Evolutionary conservation across 768 basidiomycete species (phyloP).

Genomic region (Suillus decipiens): DNA sequence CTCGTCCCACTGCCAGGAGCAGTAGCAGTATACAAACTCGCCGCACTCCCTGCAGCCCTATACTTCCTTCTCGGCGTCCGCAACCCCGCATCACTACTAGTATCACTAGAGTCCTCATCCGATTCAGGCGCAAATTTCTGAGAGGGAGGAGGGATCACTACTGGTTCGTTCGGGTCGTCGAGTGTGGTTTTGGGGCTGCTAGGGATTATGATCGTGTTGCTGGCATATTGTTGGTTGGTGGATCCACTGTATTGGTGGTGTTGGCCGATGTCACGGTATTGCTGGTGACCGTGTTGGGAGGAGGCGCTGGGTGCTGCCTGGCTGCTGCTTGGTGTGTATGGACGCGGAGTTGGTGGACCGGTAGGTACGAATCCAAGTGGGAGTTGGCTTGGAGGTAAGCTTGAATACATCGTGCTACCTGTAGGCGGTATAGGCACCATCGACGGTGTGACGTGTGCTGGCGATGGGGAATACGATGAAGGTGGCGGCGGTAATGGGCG

Average conservation of each 20-base stretch:
- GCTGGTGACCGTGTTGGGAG: conserved; percentile 9
- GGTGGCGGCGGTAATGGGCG: conserved; percentile 35
- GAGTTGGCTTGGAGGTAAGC: conserved; percentile 26
- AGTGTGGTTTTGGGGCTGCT: neutral
- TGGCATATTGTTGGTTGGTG: neutral
- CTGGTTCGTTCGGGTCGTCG: conserved; percentile 16
- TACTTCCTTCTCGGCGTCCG: conserved; percentile 31
- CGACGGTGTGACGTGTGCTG: conserved; percentile 7
- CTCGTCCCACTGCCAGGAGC: conserved; percentile 11
- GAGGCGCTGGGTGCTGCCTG: conserved; percentile 34
- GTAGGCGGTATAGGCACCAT: conserved; percentile 12
- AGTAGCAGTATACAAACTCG: conserved; percentile 18
- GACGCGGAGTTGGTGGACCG: conserved; percentile 22
- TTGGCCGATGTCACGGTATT: neutral
- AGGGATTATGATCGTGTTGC: conserved; percentile 5
- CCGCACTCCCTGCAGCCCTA: conserved; percentile 18
- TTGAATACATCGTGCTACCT: conserved; percentile 25
- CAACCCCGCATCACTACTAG: conserved; percentile 29
- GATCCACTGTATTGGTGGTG: neutral
- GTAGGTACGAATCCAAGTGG: conserved; percentile 41
- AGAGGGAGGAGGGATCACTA: conserved; percentile 32
- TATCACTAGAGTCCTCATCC: conserved; percentile 34
- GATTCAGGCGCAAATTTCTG: conserved; percentile 19
- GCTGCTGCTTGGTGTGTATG: conserved; percentile 28
- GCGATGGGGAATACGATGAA: neutral